These are phyloP conservation scores for Neonectria ditissima DNA, from an alignment of 2,329 filamentous ascomycete species.

Conservation along the genomic window DNA sequence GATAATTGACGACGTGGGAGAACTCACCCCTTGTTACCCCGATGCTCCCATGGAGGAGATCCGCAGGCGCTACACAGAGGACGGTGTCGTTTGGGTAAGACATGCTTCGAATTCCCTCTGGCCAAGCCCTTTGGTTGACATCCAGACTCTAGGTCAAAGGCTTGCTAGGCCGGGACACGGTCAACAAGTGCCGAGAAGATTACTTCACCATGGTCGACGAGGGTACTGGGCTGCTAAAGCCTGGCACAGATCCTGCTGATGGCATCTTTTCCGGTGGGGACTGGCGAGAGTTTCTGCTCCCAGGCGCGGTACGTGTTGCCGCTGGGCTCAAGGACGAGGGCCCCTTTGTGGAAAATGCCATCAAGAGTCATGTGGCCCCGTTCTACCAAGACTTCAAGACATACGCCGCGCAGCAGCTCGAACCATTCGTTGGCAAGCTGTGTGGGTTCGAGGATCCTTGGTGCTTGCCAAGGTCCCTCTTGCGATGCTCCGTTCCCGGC, in stretches of 20 bases:
- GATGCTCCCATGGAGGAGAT: constrained; percentile 60
- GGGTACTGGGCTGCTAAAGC: constrained; percentile 64
- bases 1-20: constrained; percentile 4
- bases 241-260: constrained; percentile 61
- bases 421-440: constrained; percentile 59
- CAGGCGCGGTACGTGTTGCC: background rate
- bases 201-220: constrained; percentile 66
- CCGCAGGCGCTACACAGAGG: constrained; percentile 46
- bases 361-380: constrained; percentile 62
- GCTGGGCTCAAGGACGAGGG: constrained; percentile 9
- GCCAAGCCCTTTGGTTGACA: background rate
- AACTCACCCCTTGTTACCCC: constrained; percentile 51
- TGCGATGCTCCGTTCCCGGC: constrained; percentile 64
- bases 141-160: constrained; percentile 67
- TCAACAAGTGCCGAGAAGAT: constrained; percentile 60
- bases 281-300: constrained; percentile 10
- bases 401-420: constrained; percentile 58
- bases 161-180: constrained; percentile 62
- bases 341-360: constrained; percentile 52
- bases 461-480: constrained; percentile 45
- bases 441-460: constrained; percentile 60
- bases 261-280: constrained; percentile 57
- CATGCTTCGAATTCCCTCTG: background rate
- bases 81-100: constrained; percentile 50
- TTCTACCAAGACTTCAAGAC: constrained; percentile 65